Conservation (phyloP, 2,329 filamentous ascomycete species). For the Fusarium euwallaceae region DNA sequence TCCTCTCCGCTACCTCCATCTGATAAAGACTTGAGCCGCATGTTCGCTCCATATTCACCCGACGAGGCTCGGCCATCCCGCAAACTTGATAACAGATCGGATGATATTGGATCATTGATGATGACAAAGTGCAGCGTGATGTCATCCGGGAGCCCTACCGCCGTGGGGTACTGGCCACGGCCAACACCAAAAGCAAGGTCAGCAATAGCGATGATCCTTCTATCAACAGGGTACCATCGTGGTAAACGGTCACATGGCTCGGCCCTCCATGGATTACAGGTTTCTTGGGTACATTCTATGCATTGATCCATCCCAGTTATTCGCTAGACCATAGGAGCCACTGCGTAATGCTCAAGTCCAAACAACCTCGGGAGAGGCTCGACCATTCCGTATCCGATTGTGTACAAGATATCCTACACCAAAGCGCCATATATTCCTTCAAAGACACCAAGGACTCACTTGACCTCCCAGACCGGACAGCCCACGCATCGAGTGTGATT, state of each 20-base stretch:
- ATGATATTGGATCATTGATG: background rate
- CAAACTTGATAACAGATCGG: background rate
- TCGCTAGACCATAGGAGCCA: background rate
- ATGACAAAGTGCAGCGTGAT: background rate
- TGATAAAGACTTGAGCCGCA: background rate
- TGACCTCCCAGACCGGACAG: background rate
- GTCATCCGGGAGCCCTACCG: background rate
- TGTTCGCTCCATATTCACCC: constrained; percentile 1
- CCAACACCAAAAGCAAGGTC: background rate
- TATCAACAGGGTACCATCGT: background rate
- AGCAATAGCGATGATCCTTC: background rate
- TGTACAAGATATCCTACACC: background rate
- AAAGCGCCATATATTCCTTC: background rate
- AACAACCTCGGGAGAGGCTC: background rate
- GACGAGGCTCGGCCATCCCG: background rate
- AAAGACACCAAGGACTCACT: background rate
- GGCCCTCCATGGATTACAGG: background rate
- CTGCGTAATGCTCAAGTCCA: background rate
- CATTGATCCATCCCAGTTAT: background rate
- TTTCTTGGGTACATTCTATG: background rate
- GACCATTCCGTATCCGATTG: background rate
- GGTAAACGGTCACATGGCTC: background rate
- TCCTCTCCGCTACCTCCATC: background rate
- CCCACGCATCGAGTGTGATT: constrained; percentile 4
- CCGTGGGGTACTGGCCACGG: background rate